phyloP scores from a whole-genome alignment of 768 basidiomycete species.

The Lactifluus piperatus region DNA sequence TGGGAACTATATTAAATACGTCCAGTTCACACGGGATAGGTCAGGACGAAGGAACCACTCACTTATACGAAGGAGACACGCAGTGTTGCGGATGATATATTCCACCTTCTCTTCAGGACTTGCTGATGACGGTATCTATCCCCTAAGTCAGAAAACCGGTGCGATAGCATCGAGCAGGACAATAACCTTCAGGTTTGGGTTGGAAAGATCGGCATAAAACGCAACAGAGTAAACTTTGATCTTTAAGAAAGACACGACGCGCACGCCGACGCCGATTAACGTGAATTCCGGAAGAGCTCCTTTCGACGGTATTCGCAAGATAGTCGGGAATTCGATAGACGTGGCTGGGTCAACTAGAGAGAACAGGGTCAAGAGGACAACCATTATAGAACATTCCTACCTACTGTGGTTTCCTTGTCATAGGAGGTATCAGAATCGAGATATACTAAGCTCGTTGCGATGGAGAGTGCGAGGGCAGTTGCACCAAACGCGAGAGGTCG shows the following conservation, averaged over 20 bases:
- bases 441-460: conserved; percentile 31
- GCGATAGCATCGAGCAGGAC: background rate
- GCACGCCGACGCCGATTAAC: conserved; percentile 76
- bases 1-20: conserved; percentile 49
- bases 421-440: conserved; percentile 35
- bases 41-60: conserved; percentile 16
- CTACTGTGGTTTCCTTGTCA: conserved; percentile 11
- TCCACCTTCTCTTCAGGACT: conserved; percentile 62
- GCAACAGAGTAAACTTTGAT: conserved; percentile 86
- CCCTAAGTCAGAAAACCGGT: background rate
- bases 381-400: background rate
- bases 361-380: background rate
- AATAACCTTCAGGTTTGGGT: conserved; percentile 50
- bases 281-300: conserved; percentile 51
- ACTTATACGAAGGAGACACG: conserved; percentile 73
- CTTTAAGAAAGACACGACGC: conserved; percentile 81
- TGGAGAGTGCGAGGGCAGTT: conserved; percentile 27
- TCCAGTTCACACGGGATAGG: background rate
- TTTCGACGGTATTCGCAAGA: conserved; percentile 55
- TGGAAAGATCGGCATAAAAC: conserved; percentile 79
- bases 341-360: conserved; percentile 62
- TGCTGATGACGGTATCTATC: conserved; percentile 46
- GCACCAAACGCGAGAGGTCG: background rate
- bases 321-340: conserved; percentile 62
- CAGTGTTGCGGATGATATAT: conserved; percentile 54